Conservation (phyloP, 208 protist genomes). For the Trichomonas tenax region DNA sequence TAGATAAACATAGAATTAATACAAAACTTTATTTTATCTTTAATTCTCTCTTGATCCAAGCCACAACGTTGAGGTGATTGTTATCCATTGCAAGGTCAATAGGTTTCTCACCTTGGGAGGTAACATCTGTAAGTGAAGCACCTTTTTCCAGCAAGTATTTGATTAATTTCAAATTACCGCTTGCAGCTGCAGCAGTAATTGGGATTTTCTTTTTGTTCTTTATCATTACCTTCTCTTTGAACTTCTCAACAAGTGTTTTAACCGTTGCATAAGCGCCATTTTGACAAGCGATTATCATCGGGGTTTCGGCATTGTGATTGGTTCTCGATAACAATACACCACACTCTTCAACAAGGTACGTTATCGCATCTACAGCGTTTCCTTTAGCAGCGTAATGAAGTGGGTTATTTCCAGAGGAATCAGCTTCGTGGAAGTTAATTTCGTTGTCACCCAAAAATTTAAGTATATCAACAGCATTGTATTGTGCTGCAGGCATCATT, state of each 20-base stretch:
- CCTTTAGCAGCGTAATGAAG: not conserved
- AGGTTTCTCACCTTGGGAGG: too few species aligned
- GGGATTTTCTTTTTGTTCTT: not conserved
- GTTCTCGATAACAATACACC: not conserved
- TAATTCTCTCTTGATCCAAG: too few species aligned
- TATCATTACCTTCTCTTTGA: not conserved
- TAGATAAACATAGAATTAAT: too few species aligned
- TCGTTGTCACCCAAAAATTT: not conserved
- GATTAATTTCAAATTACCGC: too few species aligned
- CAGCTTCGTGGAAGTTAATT: not conserved
- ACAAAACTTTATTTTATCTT: too few species aligned
- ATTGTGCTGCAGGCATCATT: not conserved
- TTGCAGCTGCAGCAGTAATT: too few species aligned
- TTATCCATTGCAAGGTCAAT: too few species aligned
- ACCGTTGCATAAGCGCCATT: not conserved
- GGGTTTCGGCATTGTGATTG: not conserved
- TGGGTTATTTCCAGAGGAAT: not conserved
- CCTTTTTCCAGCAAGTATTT: too few species aligned
- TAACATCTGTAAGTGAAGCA: too few species aligned
- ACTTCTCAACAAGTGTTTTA: not conserved
- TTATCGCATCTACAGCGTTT: not conserved
- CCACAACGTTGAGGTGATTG: too few species aligned
- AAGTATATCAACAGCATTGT: not conserved
- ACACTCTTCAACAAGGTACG: not conserved
- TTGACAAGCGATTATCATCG: not conserved